These are phyloP conservation scores for Teratosphaeriaceae sp. DNA, from an alignment of 2,329 filamentous ascomycete genomes.

Conservation along the genomic window DNA sequence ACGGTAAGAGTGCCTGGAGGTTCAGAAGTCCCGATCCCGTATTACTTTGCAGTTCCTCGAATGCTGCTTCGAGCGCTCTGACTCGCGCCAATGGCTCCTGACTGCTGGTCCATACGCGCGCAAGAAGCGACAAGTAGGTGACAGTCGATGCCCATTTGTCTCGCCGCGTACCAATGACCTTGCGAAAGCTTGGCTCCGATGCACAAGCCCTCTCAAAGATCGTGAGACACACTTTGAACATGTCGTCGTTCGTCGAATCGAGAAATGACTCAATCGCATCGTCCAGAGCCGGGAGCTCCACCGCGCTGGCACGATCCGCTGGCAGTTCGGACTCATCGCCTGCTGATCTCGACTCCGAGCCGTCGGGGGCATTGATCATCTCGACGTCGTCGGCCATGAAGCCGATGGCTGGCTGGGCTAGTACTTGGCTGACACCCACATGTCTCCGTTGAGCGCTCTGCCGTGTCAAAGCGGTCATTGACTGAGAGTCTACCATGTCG, in stretches of 20 bases:
- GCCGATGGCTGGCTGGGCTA: background rate
- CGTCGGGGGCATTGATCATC: background rate
- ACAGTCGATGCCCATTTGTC: background rate
- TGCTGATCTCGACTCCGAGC: background rate
- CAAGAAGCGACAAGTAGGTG: background rate
- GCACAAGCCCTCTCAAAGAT: background rate
- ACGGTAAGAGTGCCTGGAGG: slow-evolving; percentile 1
- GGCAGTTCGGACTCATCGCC: background rate
- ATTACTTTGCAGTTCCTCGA: background rate
- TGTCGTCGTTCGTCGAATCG: background rate
- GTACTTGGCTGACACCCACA: background rate
- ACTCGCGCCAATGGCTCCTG: background rate
- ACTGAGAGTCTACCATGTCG: background rate
- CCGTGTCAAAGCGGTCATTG: background rate
- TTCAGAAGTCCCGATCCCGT: background rate
- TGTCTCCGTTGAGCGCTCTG: background rate
- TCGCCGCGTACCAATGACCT: background rate
- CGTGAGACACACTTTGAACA: background rate
- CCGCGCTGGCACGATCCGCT: background rate
- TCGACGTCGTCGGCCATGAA: background rate
- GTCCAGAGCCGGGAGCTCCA: background rate
- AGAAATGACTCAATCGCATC: background rate
- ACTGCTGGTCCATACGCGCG: slow-evolving; percentile 3
- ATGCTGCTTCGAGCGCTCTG: background rate
- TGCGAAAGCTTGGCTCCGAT: background rate